phyloP scores from a whole-genome alignment of 2,329 filamentous ascomycete species.

The Xylaria arbuscula region DNA sequence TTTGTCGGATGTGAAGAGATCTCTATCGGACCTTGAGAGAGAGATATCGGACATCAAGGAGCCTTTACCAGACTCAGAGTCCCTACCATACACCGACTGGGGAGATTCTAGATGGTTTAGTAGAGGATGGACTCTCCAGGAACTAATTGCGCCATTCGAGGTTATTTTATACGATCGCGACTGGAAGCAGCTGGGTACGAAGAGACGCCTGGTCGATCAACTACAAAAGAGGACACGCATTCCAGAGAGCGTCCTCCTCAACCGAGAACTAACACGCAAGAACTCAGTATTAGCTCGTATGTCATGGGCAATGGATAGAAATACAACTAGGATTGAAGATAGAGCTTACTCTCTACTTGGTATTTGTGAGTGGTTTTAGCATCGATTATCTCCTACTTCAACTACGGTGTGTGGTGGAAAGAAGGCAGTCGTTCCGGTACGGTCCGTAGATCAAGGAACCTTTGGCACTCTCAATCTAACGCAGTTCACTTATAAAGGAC shows the following conservation, averaged over 20 bases:
- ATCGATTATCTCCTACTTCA: not conserved
- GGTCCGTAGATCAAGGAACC: not conserved
- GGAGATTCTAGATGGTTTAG: conserved; percentile 23
- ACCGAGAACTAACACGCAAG: conserved; percentile 6
- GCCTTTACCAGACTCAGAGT: too few relatives aligned
- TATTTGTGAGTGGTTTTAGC: conserved; percentile 8
- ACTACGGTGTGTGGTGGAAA: not conserved
- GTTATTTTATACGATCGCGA: conserved; percentile 19
- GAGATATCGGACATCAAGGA: too few relatives aligned
- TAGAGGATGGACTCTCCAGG: conserved; percentile 31
- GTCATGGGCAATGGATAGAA: conserved; percentile 33
- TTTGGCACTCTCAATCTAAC: not conserved
- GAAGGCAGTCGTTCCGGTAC: not conserved
- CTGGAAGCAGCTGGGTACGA: conserved; percentile 31
- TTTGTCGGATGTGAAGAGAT: too few relatives aligned
- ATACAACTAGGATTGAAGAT: conserved; percentile 35
- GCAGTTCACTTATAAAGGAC: not conserved
- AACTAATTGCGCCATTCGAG: conserved; percentile 28
- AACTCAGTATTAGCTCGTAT: conserved; percentile 26
- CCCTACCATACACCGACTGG: too few relatives aligned
- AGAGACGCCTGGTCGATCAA: conserved; percentile 3
- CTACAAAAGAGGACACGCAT: conserved; percentile 19
- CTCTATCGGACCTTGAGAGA: too few relatives aligned
- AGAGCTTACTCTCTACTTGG: conserved; percentile 34
- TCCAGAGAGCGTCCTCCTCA: conserved; percentile 19